Evolutionary conservation across 805 yeast species (phyloP).

Genomic region (Ogataea polymorpha): DNA sequence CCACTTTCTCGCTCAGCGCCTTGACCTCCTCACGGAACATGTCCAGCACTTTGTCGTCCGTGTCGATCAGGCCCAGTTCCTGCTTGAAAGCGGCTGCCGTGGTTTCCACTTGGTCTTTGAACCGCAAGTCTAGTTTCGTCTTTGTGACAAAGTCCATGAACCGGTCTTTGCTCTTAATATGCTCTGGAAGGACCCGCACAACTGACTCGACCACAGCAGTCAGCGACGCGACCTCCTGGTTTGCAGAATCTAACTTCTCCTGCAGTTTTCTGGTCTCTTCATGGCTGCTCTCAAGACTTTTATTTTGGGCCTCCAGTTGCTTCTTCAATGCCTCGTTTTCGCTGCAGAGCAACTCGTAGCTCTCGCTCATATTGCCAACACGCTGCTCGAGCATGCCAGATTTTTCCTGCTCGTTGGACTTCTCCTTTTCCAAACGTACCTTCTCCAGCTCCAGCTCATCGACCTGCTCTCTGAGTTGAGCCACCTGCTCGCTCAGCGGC

Average conservation of each 20-base stretch:
- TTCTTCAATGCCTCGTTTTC: background rate
- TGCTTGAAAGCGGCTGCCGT: slow-evolving; percentile 2
- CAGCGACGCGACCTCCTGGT: slow-evolving; percentile 1
- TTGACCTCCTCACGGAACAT: slow-evolving; percentile 31
- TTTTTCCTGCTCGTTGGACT: background rate
- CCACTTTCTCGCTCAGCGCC: slow-evolving; percentile 21
- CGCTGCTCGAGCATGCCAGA: background rate
- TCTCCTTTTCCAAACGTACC: slow-evolving; percentile 4
- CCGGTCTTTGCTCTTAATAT: slow-evolving; percentile 8
- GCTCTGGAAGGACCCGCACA: slow-evolving; percentile 9
- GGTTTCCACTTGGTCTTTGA: background rate
- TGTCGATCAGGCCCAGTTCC: slow-evolving; percentile 15
- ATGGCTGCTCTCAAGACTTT: background rate
- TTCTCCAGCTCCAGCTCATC: slow-evolving; percentile 8
- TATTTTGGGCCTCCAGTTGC: background rate
- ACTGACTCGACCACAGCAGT: slow-evolving; percentile 2
- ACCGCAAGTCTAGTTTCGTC: background rate
- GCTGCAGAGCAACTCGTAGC: background rate
- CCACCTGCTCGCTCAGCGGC: slow-evolving; percentile 12
- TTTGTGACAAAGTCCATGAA: slow-evolving; percentile 5
- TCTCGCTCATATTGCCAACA: background rate
- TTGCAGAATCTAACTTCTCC: background rate
- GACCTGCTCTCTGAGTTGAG: slow-evolving; percentile 14
- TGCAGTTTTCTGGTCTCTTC: background rate
- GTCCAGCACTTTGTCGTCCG: slow-evolving; percentile 28